These are phyloP conservation scores for Porcisia hertigi DNA, from an alignment of 208 protist species.

Conservation along the genomic window DNA sequence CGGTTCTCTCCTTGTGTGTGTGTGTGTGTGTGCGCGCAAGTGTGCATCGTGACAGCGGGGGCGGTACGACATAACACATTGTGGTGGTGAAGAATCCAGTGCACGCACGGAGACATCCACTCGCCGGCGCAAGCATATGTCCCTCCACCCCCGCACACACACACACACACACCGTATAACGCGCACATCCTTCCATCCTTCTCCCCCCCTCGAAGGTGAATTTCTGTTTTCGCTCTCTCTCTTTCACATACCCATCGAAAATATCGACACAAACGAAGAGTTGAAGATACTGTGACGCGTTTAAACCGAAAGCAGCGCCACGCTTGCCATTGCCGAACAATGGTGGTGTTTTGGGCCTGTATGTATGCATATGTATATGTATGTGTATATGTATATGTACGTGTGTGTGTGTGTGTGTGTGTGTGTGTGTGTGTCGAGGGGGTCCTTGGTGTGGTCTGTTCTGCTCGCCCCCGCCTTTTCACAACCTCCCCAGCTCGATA, in stretches of 20 bases:
- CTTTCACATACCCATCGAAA: not conserved
- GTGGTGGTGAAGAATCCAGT: not conserved
- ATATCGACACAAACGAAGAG: not conserved
- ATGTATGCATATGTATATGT: not conserved
- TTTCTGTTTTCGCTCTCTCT: not conserved
- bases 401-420: not conserved
- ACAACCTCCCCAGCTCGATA: not conserved
- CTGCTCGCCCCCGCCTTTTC: not conserved
- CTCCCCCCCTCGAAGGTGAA: too few species aligned
- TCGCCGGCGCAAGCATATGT: too few species aligned
- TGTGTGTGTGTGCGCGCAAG: not conserved
- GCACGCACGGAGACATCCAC: not conserved
- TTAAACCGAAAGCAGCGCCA: too few species aligned
- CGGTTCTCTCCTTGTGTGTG: not conserved
- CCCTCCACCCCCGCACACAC: too few species aligned
- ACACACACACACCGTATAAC: not conserved
- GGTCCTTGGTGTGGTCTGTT: not conserved
- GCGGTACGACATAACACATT: not conserved
- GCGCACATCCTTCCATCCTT: not conserved
- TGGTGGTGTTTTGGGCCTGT: not conserved
- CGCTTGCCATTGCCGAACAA: not conserved
- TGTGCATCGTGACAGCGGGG: not conserved
- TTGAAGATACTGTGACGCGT: not conserved
- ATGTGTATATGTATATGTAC: not conserved
- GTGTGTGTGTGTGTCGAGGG: not conserved